These are phyloP conservation scores for Aspergillus neoniger DNA, from an alignment of 2,329 filamentous ascomycete genomes.

Conservation along the genomic window DNA sequence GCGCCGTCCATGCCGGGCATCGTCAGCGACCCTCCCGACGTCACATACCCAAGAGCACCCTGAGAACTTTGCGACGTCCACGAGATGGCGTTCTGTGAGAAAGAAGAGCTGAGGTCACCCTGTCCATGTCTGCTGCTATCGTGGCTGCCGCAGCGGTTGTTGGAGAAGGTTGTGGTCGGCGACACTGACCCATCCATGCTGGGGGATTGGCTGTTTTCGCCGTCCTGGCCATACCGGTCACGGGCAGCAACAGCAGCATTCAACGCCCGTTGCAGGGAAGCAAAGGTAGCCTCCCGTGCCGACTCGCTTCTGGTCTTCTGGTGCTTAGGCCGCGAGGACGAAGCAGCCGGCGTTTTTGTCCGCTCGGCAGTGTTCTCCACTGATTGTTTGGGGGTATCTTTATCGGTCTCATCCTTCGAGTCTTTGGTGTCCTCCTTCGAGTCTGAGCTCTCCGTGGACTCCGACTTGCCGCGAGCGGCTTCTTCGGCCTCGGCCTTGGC, in stretches of 20 bases:
- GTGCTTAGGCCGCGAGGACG: conserved; percentile 34
- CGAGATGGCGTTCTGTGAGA: conserved; percentile 32
- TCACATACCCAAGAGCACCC: conserved; percentile 27
- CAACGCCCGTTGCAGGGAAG: conserved; percentile 48
- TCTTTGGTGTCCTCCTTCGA: conserved; percentile 23
- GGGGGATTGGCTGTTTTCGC: conserved; percentile 22
- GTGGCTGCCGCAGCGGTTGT: conserved; percentile 16
- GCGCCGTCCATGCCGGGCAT: conserved; percentile 23
- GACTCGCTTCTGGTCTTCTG: conserved; percentile 42
- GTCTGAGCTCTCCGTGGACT: conserved; percentile 28
- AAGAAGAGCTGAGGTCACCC: conserved; percentile 25
- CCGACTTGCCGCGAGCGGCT: conserved; percentile 35
- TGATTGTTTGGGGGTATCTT: conserved; percentile 33
- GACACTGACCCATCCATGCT: conserved; percentile 34
- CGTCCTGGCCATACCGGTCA: conserved; percentile 30
- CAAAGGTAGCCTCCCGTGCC: conserved; percentile 45
- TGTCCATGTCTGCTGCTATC: conserved; percentile 8
- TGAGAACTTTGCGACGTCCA: conserved; percentile 34
- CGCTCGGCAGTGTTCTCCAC: conserved; percentile 23
- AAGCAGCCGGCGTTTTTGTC: conserved; percentile 23
- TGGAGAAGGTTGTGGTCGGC: conserved; percentile 28
- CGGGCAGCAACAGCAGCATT: conserved; percentile 45
- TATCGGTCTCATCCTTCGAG: conserved; percentile 27
- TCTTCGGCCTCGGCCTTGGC: conserved; percentile 40
- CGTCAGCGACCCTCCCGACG: conserved; percentile 25